Evolutionary conservation across 768 basidiomycete species (phyloP).

Genomic region (Coprinellus micaceus): DNA sequence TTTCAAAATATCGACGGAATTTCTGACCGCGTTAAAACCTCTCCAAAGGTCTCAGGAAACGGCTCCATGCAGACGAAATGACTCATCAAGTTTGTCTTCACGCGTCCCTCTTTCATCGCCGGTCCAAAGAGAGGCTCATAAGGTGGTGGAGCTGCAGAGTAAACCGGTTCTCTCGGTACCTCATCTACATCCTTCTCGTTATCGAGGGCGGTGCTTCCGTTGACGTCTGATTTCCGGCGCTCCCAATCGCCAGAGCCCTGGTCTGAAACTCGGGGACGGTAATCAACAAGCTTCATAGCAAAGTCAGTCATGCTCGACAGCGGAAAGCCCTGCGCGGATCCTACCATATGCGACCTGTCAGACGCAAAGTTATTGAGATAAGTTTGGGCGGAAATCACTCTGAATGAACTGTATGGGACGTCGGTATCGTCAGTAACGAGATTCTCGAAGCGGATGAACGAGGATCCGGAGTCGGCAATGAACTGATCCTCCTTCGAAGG

Average conservation of each 20-base stretch:
- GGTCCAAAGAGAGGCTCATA: constrained; percentile 50
- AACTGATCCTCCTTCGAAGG: not conserved
- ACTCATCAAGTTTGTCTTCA: constrained; percentile 55
- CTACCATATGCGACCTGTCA: constrained; percentile 74
- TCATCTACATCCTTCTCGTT: not conserved
- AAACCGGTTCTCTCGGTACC: constrained; percentile 26
- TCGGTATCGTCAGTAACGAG: not conserved
- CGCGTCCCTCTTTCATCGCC: constrained; percentile 32
- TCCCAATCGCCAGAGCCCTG: not conserved
- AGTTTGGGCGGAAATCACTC: constrained; percentile 49
- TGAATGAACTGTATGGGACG: constrained; percentile 47
- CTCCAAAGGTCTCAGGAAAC: constrained; percentile 33
- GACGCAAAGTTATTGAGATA: constrained; percentile 66
- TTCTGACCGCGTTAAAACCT: constrained; percentile 32
- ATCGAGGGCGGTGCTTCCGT: not conserved
- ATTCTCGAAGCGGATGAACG: not conserved
- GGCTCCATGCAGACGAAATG: constrained; percentile 50
- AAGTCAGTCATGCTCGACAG: too few species aligned
- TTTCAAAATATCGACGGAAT: constrained; percentile 6
- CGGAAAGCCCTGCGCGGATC: too few species aligned
- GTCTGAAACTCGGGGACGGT: not conserved
- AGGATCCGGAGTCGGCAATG: not conserved
- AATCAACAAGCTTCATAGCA: not conserved
- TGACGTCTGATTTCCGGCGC: not conserved
- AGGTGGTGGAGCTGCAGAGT: constrained; percentile 39